Conservation (phyloP, 495 filamentous ascomycete species). For the Penicillium paxilli region DNA sequence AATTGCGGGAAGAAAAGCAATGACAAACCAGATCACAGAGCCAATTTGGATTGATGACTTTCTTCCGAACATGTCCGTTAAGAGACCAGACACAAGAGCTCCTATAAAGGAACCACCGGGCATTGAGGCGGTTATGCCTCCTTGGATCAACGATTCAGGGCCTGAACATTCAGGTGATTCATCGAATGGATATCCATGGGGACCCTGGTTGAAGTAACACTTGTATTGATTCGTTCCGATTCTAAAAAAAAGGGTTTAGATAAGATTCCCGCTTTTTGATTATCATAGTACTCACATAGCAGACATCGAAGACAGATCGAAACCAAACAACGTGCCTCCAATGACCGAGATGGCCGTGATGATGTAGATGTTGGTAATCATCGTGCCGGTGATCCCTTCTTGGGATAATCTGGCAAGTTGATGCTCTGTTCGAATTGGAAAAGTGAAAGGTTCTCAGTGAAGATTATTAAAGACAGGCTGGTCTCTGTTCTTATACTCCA, state of each 20-base stretch:
- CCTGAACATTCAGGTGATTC: conserved; percentile 41
- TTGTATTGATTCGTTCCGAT: conserved; percentile 52
- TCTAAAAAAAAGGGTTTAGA: conserved; percentile 10
- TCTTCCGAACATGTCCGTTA: conserved; percentile 67
- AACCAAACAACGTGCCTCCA: conserved; percentile 69
- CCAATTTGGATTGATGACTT: conserved; percentile 64
- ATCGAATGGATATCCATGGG: conserved; percentile 9
- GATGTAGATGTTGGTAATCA: conserved; percentile 30
- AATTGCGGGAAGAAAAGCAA: too few species aligned
- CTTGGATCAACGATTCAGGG: conserved; percentile 46
- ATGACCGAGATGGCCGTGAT: conserved; percentile 32
- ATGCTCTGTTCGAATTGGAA: not conserved
- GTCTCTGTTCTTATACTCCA: not conserved
- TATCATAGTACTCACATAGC: conserved; percentile 51
- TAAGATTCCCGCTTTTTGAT: not conserved
- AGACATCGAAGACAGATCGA: conserved; percentile 71
- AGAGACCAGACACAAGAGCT: conserved; percentile 60
- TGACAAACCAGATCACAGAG: conserved; percentile 55
- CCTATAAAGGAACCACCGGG: conserved; percentile 70
- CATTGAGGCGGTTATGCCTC: conserved; percentile 67
- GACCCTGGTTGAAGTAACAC: conserved; percentile 58
- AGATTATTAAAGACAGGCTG: not conserved
- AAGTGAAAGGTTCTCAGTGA: too few species aligned
- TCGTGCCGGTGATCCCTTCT: not conserved
- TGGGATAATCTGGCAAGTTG: not conserved